A percentile compares a stretch with the other conserved stretches of the same genome.
Conservation (phyloP, 2,329 filamentous ascomycete genomes). For the Rutstroemia sp. region DNA sequence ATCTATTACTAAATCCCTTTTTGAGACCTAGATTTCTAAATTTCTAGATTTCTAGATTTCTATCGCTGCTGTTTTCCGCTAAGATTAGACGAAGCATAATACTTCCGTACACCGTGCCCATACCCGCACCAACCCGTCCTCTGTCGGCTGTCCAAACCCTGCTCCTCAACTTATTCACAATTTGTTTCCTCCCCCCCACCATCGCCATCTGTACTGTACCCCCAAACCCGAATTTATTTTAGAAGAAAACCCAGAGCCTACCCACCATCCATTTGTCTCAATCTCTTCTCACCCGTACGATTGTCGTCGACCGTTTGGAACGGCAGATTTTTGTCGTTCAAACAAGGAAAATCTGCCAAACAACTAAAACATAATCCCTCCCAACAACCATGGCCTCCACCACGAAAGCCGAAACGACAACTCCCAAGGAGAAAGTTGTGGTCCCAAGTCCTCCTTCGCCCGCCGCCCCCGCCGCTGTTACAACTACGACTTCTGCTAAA, state of each 20-base stretch:
- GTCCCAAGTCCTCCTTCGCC: too few relatives aligned
- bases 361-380: too few relatives aligned
- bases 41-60: too few relatives aligned
- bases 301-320: neutral
- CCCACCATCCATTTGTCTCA: neutral
- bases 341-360: neutral
- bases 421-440: too few relatives aligned
- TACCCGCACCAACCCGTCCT: neutral
- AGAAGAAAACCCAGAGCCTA: too few relatives aligned
- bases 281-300: neutral
- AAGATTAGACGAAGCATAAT: too few relatives aligned
- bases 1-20: too few relatives aligned
- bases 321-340: conserved; percentile 1
- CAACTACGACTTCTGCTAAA: neutral
- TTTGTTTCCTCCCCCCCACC: neutral
- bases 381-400: neutral
- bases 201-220: neutral
- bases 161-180: neutral
- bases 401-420: neutral
- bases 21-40: too few relatives aligned
- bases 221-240: neutral
- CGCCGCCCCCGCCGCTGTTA: too few relatives aligned
- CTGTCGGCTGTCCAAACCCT: neutral
- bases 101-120: too few relatives aligned
- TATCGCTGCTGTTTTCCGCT: too few relatives aligned